These are phyloP conservation scores for Penicillium ochrochloron DNA, from an alignment of 495 filamentous ascomycete species.

Conservation along the genomic window DNA sequence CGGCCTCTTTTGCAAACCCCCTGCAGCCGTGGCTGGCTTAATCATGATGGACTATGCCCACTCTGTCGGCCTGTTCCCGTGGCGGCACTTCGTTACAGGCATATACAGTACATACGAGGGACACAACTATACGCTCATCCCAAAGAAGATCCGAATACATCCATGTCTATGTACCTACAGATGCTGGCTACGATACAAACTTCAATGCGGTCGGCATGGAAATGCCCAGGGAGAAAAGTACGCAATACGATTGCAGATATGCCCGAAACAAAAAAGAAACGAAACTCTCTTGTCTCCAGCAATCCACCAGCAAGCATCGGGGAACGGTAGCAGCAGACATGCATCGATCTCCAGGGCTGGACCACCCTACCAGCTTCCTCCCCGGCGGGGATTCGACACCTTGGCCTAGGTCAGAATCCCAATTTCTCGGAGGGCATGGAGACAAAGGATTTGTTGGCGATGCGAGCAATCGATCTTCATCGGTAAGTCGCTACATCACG, in stretches of 20 bases:
- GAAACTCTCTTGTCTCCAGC: not conserved
- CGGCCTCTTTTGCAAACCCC: not conserved
- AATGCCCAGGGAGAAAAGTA: conserved; percentile 6
- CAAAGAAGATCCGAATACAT: not conserved
- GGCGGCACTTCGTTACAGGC: not conserved
- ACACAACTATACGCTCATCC: not conserved
- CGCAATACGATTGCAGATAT: not conserved
- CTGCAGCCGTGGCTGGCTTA: conserved; percentile 7
- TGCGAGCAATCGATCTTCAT: conserved; percentile 35
- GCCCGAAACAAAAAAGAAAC: not conserved
- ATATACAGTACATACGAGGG: conserved; percentile 3
- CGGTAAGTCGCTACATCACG: conserved; percentile 28
- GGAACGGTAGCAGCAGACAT: conserved; percentile 6
- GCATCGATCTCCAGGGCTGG: conserved; percentile 5
- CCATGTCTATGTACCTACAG: not conserved
- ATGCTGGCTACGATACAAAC: conserved; percentile 15
- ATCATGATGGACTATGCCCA: not conserved
- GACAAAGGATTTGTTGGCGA: conserved; percentile 28
- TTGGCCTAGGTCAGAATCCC: conserved; percentile 6
- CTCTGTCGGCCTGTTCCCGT: not conserved
- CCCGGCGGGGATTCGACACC: conserved; percentile 5
- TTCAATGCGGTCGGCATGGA: conserved; percentile 17
- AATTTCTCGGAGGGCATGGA: conserved; percentile 17
- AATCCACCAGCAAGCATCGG: not conserved
- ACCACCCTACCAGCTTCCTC: not conserved